These are phyloP conservation scores for Diaporthe sp. DNA, from an alignment of 2,329 filamentous ascomycete species.

Conservation along the genomic window DNA sequence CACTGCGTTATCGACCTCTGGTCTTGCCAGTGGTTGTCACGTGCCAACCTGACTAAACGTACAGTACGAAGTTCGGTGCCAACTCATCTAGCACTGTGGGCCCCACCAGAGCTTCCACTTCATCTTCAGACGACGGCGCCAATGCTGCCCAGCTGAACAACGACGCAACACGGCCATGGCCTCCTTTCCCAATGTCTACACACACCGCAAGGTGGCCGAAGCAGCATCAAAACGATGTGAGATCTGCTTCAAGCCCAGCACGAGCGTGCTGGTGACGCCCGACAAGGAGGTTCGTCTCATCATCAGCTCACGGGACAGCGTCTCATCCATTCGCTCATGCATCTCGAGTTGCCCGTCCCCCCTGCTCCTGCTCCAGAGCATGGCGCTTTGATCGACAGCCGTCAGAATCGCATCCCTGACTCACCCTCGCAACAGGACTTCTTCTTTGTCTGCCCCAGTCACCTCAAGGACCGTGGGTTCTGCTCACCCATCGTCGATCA, in stretches of 20 bases:
- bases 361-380: conserved; percentile 8
- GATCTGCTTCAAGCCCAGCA: conserved; percentile 90
- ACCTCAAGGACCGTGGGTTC: conserved; percentile 87
- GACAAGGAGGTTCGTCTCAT: conserved; percentile 80
- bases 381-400: fast-evolving
- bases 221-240: conserved; percentile 87
- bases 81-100: not conserved
- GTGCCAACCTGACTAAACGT: conserved; percentile 35
- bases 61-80: conserved; percentile 21
- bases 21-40: not conserved
- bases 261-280: conserved; percentile 88
- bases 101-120: conserved; percentile 22
- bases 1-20: not conserved
- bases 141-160: not conserved
- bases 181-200: conserved; percentile 83
- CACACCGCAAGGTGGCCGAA: conserved; percentile 89
- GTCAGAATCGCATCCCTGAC: conserved; percentile 10
- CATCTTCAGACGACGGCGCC: conserved; percentile 31
- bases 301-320: conserved; percentile 33
- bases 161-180: conserved; percentile 52
- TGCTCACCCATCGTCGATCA: conserved; percentile 81
- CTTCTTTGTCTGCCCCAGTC: conserved; percentile 89
- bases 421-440: conserved; percentile 70
- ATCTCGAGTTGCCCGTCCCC: conserved; percentile 35
- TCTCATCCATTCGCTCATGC: not conserved